Evolutionary conservation across 1,284 basidiomycete species (phyloP).

Genomic region (Ustilago esculenta): DNA sequence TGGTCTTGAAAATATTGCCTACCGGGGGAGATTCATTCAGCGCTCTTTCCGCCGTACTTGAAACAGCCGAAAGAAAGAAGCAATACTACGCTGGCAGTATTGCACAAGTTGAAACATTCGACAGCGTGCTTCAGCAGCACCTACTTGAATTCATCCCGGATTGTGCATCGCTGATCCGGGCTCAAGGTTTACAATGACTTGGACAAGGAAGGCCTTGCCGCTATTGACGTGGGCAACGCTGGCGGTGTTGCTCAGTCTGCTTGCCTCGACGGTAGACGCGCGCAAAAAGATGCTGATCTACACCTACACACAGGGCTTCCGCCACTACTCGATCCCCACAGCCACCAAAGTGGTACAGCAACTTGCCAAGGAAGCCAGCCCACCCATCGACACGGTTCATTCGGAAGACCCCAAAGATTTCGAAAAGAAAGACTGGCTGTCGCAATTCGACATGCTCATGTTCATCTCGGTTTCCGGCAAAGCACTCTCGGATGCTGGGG

Average conservation of each 20-base stretch:
- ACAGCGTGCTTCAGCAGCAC: no score
- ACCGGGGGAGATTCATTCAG: no score
- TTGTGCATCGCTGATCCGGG: no score
- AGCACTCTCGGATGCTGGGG: constrained; percentile 41
- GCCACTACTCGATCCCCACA: constrained; percentile 52
- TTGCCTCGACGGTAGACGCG: constrained; percentile 23
- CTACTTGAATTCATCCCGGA: no score
- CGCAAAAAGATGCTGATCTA: constrained; percentile 54
- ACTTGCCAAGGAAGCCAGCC: constrained; percentile 34
- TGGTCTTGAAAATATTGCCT: no score
- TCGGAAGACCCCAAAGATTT: constrained; percentile 49
- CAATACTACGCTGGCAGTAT: no score
- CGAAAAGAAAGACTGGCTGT: constrained; percentile 40
- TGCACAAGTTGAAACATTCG: no score
- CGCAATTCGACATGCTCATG: constrained; percentile 57
- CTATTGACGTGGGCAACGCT: constrained; percentile 13
- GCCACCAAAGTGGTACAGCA: constrained; percentile 47
- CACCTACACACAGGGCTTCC: constrained; percentile 51
- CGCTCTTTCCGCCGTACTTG: no score
- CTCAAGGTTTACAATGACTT: constrained; percentile 1
- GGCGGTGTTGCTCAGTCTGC: constrained; percentile 10
- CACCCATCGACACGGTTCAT: constrained; percentile 42
- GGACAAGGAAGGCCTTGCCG: constrained; percentile 4
- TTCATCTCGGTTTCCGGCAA: constrained; percentile 55
- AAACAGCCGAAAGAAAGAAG: no score